phyloP scores from a whole-genome alignment of 257 asterid species.

The Nicotiana knightiana region DNA sequence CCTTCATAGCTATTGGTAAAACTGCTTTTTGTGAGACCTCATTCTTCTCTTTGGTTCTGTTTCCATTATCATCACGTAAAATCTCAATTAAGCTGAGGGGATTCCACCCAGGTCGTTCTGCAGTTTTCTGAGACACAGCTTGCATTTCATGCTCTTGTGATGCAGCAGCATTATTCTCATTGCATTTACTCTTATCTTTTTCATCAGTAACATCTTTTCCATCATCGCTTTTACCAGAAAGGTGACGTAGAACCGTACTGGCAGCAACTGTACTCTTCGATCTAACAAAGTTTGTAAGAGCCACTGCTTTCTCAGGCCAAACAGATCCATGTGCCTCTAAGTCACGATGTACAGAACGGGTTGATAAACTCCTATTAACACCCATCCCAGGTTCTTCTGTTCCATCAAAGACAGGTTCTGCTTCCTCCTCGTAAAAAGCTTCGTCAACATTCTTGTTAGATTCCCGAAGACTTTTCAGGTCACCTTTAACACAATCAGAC shows the following conservation, averaged over 20 bases:
- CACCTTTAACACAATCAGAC: conserved; percentile 2
- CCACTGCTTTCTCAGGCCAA: conserved; percentile 85
- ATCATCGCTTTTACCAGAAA: conserved; percentile 63
- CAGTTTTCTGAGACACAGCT: too few relatives aligned
- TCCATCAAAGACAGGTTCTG: conserved; percentile 72
- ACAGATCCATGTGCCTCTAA: conserved; percentile 42
- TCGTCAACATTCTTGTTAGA: conserved; percentile 27
- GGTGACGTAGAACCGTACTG: conserved; percentile 63
- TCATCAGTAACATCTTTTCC: conserved; percentile 38
- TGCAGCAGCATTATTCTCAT: conserved; percentile 2
- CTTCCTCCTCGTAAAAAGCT: conserved; percentile 39
- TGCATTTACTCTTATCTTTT: conserved; percentile 19
- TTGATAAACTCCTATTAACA: conserved; percentile 27
- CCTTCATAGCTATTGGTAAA: conserved; percentile 59
- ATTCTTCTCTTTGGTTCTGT: too few relatives aligned
- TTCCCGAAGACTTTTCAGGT: conserved; percentile 15
- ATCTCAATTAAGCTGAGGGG: too few relatives aligned
- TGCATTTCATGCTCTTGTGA: too few relatives aligned
- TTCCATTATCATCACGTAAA: too few relatives aligned
- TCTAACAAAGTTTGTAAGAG: conserved; percentile 62
- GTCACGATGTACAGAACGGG: conserved; percentile 28
- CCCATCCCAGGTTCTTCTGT: conserved; percentile 54
- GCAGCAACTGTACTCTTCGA: conserved; percentile 68
- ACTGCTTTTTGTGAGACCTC: conserved; percentile 21
- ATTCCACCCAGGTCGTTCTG: too few relatives aligned